Evolutionary conservation across 179 eudicot species (phyloP).

Genomic region (Actinidia arguta): DNA sequence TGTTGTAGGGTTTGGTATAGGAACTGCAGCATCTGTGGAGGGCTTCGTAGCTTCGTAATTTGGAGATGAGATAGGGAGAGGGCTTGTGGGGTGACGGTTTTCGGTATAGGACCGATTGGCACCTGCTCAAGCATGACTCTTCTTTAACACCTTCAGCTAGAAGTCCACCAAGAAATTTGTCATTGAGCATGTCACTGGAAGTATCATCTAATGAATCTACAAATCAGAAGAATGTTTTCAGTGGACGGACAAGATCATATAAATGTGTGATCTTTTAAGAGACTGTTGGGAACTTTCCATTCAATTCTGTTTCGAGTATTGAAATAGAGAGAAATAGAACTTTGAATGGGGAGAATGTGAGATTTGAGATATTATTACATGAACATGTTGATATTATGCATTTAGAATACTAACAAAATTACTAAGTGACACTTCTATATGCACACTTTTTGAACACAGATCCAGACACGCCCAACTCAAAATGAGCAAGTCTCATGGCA

Average conservation of each 20-base stretch:
- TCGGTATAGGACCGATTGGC: conserved; percentile 60
- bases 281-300: not conserved
- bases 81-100: conserved; percentile 59
- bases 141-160: conserved; percentile 59
- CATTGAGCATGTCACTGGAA: conserved; percentile 31
- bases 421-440: too few relatives aligned
- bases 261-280: too few relatives aligned
- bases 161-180: conserved; percentile 69
- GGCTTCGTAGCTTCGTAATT: conserved; percentile 83
- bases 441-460: too few relatives aligned
- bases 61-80: conserved; percentile 72
- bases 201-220: conserved; percentile 41
- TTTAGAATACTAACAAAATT: too few relatives aligned
- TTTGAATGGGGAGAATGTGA: too few relatives aligned
- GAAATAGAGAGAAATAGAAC: too few relatives aligned
- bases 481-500: too few relatives aligned
- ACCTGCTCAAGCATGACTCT: conserved; percentile 76
- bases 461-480: too few relatives aligned
- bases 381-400: too few relatives aligned
- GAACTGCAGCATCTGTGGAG: conserved; percentile 88
- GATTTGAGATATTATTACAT: too few relatives aligned
- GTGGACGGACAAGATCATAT: too few relatives aligned
- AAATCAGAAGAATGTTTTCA: not conserved
- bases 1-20: conserved; percentile 64
- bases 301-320: too few relatives aligned